Percentiles rank a stretch among this genome's conserved stretches.
Conservation (phyloP, 2,329 filamentous ascomycete species). For the Colletotrichum godetiae region DNA sequence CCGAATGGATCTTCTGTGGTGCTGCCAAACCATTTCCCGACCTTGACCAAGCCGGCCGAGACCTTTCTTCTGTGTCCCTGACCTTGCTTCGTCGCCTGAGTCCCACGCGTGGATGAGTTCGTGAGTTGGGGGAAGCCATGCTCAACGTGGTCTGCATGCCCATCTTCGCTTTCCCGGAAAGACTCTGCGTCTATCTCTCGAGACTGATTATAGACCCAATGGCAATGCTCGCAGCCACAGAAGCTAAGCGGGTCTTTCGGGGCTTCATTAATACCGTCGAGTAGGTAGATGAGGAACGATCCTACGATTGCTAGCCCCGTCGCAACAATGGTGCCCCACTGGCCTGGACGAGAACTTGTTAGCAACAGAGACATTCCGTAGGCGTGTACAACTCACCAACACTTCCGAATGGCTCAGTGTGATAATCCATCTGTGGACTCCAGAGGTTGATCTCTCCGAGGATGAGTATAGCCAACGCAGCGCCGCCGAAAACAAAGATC, state of each 20-base stretch:
- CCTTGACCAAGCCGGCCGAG: constrained; percentile 52
- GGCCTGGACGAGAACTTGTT: constrained; percentile 49
- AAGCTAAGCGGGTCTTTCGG: constrained; percentile 32
- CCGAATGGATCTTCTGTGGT: constrained; percentile 60
- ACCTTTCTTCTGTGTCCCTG: constrained; percentile 48
- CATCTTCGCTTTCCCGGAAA: neutral
- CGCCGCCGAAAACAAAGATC: constrained; percentile 68
- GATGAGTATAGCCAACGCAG: constrained; percentile 68
- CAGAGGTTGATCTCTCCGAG: constrained; percentile 74
- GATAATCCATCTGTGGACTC: constrained; percentile 63
- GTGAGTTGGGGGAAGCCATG: neutral
- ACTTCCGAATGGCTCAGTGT: constrained; percentile 72
- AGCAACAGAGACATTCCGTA: constrained; percentile 38
- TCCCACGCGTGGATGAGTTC: neutral
- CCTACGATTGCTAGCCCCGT: constrained; percentile 68
- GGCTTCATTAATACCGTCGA: constrained; percentile 42
- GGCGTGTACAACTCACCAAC: constrained; percentile 55
- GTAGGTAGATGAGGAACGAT: constrained; percentile 66
- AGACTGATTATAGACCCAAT: neutral
- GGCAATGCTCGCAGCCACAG: constrained; percentile 15
- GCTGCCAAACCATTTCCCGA: constrained; percentile 59
- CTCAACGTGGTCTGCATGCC: neutral
- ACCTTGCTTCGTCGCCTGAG: neutral
- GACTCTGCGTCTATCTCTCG: neutral
- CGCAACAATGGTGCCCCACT: constrained; percentile 71